phyloP scores from a whole-genome alignment of 306 rosid species.

The Luffa aegyptiaca region DNA sequence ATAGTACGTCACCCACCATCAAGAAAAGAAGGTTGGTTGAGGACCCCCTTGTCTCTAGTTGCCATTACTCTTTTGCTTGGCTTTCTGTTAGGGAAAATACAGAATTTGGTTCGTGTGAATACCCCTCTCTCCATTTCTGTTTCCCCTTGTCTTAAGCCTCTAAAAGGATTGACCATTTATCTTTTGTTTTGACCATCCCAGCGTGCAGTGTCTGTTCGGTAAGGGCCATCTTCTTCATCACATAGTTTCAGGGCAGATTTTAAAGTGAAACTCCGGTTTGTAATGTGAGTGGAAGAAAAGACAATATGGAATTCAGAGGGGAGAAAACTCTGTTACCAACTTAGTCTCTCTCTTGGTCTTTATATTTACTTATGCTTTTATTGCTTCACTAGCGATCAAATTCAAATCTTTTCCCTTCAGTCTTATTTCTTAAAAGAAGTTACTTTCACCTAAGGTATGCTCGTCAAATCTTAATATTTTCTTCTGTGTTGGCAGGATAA shows the following conservation, averaged over 20 bases:
- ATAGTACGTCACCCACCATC: not conserved
- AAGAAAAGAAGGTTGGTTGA: not conserved
- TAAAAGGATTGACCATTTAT: not conserved
- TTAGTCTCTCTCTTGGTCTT: not conserved
- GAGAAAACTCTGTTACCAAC: not conserved
- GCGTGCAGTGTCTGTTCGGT: not conserved
- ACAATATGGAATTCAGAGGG: not conserved
- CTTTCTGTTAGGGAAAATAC: not conserved
- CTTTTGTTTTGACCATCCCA: not conserved
- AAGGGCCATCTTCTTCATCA: not conserved
- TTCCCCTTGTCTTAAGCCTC: not conserved
- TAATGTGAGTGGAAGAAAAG: not conserved
- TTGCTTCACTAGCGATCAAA: not conserved
- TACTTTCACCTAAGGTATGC: not conserved
- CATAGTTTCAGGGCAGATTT: not conserved
- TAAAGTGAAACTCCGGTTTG: not conserved
- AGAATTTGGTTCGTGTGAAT: not conserved
- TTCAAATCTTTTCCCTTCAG: not conserved
- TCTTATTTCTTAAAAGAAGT: not conserved
- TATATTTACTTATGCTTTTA: not conserved
- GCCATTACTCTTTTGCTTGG: not conserved
- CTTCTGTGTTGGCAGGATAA: slow-evolving; percentile 58
- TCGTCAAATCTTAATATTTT: slow-evolving; percentile 11
- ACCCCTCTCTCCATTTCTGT: not conserved
- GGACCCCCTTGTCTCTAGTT: not conserved